Conservation (phyloP, 192 early-diverging fungal species). For the Rhizophlyctis rosea region DNA sequence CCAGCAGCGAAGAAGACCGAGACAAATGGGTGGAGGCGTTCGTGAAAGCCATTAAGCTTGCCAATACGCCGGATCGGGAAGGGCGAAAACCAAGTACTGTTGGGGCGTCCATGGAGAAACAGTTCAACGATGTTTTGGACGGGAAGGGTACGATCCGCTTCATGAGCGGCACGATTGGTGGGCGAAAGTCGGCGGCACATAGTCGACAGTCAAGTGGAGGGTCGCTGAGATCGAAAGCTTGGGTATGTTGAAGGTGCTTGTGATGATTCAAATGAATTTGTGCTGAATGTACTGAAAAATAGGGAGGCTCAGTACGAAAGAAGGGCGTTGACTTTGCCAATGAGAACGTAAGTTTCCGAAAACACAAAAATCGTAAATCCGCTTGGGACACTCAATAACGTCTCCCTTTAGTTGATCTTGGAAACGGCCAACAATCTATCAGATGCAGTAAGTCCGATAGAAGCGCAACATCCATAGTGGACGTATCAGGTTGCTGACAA, state of each 20-base stretch:
- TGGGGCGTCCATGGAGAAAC: constrained; percentile 12
- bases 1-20: constrained; percentile 20
- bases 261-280: background rate
- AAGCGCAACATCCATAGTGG: too few relatives aligned
- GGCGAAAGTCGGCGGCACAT: background rate
- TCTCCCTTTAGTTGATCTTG: background rate
- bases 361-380: background rate
- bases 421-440: background rate
- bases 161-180: background rate
- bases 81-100: background rate
- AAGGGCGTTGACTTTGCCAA: background rate
- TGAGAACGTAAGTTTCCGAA: background rate
- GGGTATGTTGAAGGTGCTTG: background rate
- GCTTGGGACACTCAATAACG: too few relatives aligned
- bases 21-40: constrained; percentile 36
- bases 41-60: constrained; percentile 18
- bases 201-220: background rate
- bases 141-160: constrained; percentile 2
- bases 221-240: background rate
- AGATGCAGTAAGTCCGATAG: background rate
- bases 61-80: background rate
- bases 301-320: background rate
- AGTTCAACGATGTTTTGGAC: constrained; percentile 14
- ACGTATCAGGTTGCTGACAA: too few relatives aligned
- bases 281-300: background rate